Evolutionary conservation across 441 rosid genomes (phyloP).

Genomic region (Populus hybrid): DNA sequence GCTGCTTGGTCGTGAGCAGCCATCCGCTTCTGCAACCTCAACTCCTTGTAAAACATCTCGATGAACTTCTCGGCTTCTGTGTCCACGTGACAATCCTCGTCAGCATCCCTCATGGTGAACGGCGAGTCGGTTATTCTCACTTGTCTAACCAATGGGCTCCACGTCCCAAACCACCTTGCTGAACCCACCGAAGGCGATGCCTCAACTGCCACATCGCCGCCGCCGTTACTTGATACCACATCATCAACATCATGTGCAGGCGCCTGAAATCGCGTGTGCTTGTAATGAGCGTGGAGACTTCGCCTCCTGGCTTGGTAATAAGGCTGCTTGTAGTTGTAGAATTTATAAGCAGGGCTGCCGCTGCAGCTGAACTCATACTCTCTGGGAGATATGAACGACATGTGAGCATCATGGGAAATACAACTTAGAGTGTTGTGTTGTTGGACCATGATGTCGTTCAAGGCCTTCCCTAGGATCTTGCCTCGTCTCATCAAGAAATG

Average conservation of each 20-base stretch:
- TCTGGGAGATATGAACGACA: conserved; percentile 45
- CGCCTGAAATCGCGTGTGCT: conserved; percentile 8
- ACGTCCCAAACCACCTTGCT: neutral
- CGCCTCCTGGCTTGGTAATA: conserved; percentile 19
- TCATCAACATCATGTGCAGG: conserved; percentile 13
- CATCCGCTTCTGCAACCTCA: conserved; percentile 57
- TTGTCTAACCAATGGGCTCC: conserved; percentile 35
- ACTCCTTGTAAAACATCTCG: conserved; percentile 55
- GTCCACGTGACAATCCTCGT: conserved; percentile 52
- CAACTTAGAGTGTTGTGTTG: conserved; percentile 47
- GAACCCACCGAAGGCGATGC: conserved; percentile 39
- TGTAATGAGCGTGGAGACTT: conserved; percentile 12
- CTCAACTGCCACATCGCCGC: neutral
- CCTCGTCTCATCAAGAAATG: conserved; percentile 51
- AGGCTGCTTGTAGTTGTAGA: conserved; percentile 22
- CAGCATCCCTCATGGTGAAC: conserved; percentile 28
- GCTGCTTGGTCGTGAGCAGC: conserved; percentile 22
- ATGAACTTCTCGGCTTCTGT: conserved; percentile 79
- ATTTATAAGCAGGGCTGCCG: conserved; percentile 46
- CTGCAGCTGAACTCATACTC: conserved; percentile 91
- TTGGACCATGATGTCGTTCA: conserved; percentile 46
- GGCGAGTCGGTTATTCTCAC: conserved; percentile 55
- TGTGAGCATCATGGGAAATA: conserved; percentile 39
- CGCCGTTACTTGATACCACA: conserved; percentile 1
- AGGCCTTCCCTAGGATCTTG: conserved; percentile 44